Evolutionary conservation across 495 filamentous ascomycete genomes (phyloP), one percentile per base, ranked within the genome.

Genomic region (Penicillium egyptiacum): DNA sequence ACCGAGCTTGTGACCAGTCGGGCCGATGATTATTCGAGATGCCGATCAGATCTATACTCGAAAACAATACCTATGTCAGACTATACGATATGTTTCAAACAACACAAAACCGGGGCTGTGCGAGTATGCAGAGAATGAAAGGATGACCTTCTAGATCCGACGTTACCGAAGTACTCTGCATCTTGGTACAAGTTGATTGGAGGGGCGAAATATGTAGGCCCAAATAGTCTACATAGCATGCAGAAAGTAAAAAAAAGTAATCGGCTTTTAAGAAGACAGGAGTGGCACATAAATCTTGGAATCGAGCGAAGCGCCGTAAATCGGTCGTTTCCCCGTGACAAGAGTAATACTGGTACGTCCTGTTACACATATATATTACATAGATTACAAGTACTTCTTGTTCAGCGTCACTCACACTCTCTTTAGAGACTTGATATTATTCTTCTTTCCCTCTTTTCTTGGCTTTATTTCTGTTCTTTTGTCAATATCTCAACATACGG

Each of bases 271-370:
- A 50, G 35, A 16, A 37, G 53, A 55, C 30, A 22, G 53, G 28
- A 48, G 16, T 48, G 26, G 45, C 17, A 31, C n/a, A 17, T 47
- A 26, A 47, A 17, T 26, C 22, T n/a, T 45, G 45, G 28, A 20
- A 26, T 48, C 45, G 26, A 48, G 45, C 45, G 45, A 61, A 58
- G 49, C 59, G 55, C 59, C 59, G 59, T 58, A 53, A 58, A 61
- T 61, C 59, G 59, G 59, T 39, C 48, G 23, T 45, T 44, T 37
- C 16, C 14, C 26, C 30, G 19, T 54, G 30, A 54, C 43, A 16
- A 3, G 0, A 6, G 58, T 61, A 57, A 25, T 61, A 61, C 59
- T 1, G 39, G n/a, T 43, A 43, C 25, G 11, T 23, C 6, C 2
- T 23, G 8, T 19, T 28, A 17, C 45, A 17, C 45, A 31, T 48